phyloP scores from a whole-genome alignment of 176 grass and related monocot species.

The Zea mays region Zm-B73-REFERENCE-NAM-5.0 NC_050101.1:155418501-155419000 shows the following conservation, averaged over 20 bases:
- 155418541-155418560: too few species aligned
- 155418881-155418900: too few species aligned
- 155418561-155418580: conserved; percentile 53
- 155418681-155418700: not conserved
- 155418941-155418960: conserved; percentile 54
- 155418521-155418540: too few species aligned
- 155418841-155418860: conserved; percentile 89
- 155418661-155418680: not conserved
- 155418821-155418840: conserved; percentile 89
- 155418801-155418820: conserved; percentile 75
- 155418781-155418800: conserved; percentile 64
- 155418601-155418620: conserved; percentile 72
- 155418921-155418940: too few species aligned
- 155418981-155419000: too few species aligned
- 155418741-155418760: conserved; percentile 82
- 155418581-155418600: conserved; percentile 48
- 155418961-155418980: too few species aligned
- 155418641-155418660: conserved; percentile 67
- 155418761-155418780: conserved; percentile 82
- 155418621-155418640: conserved; percentile 81
- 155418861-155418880: conserved; percentile 41
- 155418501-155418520: too few species aligned
- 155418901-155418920: too few species aligned
- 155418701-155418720: conserved; percentile 3
- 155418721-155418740: not conserved